These are phyloP conservation scores for Pilatotrama ljubarskyi DNA, from an alignment of 768 basidiomycete species.

Conservation along the genomic window DNA sequence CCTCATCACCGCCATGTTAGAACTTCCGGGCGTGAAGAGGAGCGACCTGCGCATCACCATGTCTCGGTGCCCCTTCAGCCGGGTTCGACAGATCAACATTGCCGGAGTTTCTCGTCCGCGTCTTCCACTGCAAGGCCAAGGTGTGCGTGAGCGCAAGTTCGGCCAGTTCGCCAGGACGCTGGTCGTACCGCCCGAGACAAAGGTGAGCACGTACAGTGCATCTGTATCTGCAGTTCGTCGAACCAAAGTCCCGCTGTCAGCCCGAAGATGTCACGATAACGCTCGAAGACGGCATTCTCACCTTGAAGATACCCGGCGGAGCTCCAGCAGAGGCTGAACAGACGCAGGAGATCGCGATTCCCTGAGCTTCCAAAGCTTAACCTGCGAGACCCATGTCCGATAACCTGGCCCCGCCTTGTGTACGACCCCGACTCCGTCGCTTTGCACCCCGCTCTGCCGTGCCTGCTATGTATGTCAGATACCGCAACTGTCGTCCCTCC, in stretches of 20 bases:
- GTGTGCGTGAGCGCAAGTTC: constrained; percentile 56
- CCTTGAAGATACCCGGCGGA: constrained; percentile 54
- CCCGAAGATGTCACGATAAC: constrained; percentile 53
- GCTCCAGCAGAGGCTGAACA: constrained; percentile 45
- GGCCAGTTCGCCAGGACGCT: constrained; percentile 52
- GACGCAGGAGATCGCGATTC: constrained; percentile 52
- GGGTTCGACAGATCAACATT: constrained; percentile 61
- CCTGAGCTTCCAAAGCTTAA: constrained; percentile 4
- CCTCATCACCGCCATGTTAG: constrained; percentile 59
- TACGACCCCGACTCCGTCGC: background rate
- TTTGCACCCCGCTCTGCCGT: background rate
- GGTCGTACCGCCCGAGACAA: constrained; percentile 55
- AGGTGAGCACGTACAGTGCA: constrained; percentile 40
- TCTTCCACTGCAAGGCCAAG: constrained; percentile 32
- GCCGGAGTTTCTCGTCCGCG: constrained; percentile 45
- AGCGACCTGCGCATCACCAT: constrained; percentile 59
- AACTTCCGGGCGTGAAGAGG: constrained; percentile 67
- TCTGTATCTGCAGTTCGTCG: constrained; percentile 16
- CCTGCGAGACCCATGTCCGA: background rate
- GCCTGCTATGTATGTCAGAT: background rate
- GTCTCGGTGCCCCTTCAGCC: constrained; percentile 59
- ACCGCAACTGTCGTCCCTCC: background rate
- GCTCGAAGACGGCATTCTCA: constrained; percentile 63
- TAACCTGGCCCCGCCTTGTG: background rate
- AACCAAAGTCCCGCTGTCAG: constrained; percentile 35